Evolutionary conservation across 2,329 filamentous ascomycete genomes (phyloP).

Genomic region (Clathrospora elynae): DNA sequence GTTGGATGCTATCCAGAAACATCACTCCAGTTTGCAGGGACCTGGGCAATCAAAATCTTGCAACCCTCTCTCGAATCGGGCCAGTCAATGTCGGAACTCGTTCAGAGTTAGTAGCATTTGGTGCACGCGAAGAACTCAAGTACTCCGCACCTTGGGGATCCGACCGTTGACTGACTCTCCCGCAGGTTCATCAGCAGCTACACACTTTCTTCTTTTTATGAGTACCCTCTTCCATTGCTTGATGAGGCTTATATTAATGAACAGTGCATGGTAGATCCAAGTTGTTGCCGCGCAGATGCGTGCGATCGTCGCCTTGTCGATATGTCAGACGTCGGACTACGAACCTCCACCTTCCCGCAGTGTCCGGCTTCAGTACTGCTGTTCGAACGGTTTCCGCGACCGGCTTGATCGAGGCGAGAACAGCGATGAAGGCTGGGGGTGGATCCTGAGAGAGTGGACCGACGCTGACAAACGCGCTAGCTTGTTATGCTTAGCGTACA

Average conservation of each 20-base stretch:
- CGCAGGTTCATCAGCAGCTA: neutral
- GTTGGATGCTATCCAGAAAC: constrained; percentile 4
- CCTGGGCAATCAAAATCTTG: constrained; percentile 2
- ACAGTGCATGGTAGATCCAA: neutral
- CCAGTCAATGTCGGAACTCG: neutral
- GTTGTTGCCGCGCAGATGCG: neutral
- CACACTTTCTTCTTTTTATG: neutral
- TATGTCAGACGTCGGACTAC: constrained; percentile 1
- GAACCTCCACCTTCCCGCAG: neutral
- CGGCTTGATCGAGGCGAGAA: neutral
- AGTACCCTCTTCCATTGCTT: neutral
- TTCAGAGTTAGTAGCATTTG: neutral
- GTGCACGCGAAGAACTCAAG: neutral
- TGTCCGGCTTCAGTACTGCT: neutral
- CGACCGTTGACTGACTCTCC: neutral
- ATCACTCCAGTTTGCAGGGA: constrained; percentile 4
- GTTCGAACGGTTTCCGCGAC: neutral
- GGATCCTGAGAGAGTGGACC: too few relatives aligned
- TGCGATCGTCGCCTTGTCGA: neutral
- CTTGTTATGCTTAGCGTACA: too few relatives aligned
- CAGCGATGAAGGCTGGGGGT: too few relatives aligned
- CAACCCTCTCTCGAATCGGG: neutral
- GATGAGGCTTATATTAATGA: neutral
- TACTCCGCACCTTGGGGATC: neutral
- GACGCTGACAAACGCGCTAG: too few relatives aligned